Percentiles rank a stretch among this genome's conserved stretches.
phyloP scores from a whole-genome alignment of 768 basidiomycete species.

The Tephrocybe rancida region DNA sequence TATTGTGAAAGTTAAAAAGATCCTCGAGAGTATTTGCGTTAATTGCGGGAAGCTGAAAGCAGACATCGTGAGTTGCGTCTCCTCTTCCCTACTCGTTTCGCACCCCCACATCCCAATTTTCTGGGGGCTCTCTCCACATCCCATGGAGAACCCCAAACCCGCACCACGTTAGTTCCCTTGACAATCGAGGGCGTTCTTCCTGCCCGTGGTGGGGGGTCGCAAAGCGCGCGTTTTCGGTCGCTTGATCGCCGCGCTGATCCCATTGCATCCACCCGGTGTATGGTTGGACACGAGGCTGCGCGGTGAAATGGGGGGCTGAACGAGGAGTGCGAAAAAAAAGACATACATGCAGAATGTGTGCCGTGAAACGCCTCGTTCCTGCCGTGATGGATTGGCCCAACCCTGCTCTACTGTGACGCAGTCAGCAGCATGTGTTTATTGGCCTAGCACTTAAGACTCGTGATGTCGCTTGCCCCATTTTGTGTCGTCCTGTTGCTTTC shows the following conservation, averaged over 20 bases:
- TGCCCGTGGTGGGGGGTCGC: conserved; percentile 64
- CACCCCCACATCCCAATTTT: conserved; percentile 96
- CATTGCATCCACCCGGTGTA: conserved; percentile 63
- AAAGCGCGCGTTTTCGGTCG: conserved; percentile 87
- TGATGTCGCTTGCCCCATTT: conserved; percentile 62
- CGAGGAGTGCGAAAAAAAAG: conserved; percentile 91
- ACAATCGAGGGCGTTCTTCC: conserved; percentile 83
- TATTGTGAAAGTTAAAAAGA: conserved; percentile 99
- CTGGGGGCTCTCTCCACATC: conserved; percentile 96
- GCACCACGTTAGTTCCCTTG: conserved; percentile 75
- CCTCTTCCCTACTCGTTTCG: conserved; percentile 88
- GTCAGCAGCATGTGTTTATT: conserved; percentile 50
- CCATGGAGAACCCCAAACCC: conserved; percentile 95
- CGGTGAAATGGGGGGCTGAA: conserved; percentile 98
- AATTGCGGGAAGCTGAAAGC: conserved; percentile 98
- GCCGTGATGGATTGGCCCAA: conserved; percentile 50
- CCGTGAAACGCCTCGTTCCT: conserved; percentile 33
- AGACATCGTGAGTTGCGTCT: conserved; percentile 89
- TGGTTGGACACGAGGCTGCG: conserved; percentile 87
- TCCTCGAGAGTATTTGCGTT: conserved; percentile 97
- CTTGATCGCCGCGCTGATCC: conserved; percentile 86
- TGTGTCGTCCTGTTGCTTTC: conserved; percentile 36
- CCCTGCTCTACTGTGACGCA: conserved; percentile 74
- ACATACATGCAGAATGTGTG: conserved; percentile 36
- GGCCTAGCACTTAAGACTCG: conserved; percentile 64